phyloP scores from a whole-genome alignment of 257 asterid species.

The Paulownia fortunei region DNA sequence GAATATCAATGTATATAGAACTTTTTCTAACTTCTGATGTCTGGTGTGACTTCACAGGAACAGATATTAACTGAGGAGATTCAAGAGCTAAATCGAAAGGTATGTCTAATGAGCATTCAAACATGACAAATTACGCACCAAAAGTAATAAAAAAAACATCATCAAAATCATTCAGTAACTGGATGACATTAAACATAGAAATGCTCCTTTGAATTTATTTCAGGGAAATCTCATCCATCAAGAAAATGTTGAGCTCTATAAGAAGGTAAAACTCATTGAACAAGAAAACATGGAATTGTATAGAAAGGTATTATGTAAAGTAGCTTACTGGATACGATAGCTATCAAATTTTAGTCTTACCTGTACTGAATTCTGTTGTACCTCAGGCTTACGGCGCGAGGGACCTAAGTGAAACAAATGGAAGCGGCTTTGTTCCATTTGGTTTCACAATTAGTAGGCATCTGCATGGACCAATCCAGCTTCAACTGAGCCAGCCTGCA shows the following conservation, averaged over 20 bases:
- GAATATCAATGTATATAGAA: background rate
- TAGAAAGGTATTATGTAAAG: conserved; percentile 46
- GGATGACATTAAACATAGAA: background rate
- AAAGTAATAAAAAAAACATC: background rate
- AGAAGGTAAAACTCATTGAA: conserved; percentile 71
- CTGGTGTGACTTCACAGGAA: conserved; percentile 50
- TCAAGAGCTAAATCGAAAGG: conserved; percentile 72
- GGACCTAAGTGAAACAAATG: conserved; percentile 41
- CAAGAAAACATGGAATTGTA: conserved; percentile 56
- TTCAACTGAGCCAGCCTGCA: conserved; percentile 67
- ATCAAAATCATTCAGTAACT: background rate
- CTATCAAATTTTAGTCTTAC: background rate
- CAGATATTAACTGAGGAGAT: conserved; percentile 63
- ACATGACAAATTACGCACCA: background rate
- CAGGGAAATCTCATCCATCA: conserved; percentile 78
- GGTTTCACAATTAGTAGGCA: conserved; percentile 37
- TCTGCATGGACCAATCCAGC: conserved; percentile 47
- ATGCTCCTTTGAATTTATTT: background rate
- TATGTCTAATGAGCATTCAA: conserved; percentile 9
- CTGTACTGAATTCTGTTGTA: background rate
- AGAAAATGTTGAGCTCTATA: conserved; percentile 77
- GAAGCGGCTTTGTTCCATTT: conserved; percentile 39
- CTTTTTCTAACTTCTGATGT: background rate
- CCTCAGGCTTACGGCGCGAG: conserved; percentile 64
- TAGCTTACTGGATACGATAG: background rate